A percentile compares a stretch with the other conserved stretches of the same genome.
These are phyloP conservation scores for Globisporangium nodosum DNA, from an alignment of 352 stramenopile species.

Conservation along the genomic window DNA sequence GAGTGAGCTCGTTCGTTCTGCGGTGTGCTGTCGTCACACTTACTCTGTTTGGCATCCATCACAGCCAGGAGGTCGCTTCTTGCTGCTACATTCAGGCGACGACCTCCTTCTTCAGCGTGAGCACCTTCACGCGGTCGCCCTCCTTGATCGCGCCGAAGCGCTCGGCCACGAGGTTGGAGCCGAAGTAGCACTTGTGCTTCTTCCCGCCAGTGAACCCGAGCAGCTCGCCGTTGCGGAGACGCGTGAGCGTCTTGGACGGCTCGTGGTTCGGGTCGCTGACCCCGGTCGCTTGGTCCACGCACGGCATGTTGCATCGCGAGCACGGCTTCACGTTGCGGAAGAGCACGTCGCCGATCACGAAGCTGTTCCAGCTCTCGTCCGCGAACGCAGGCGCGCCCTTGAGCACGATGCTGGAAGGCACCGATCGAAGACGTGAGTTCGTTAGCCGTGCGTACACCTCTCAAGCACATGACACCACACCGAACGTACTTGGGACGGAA, in stretches of 20 bases:
- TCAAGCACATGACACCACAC: background rate
- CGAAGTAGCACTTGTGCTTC: conserved; percentile 64
- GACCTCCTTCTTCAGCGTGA: conserved; percentile 60
- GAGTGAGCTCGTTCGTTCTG: background rate
- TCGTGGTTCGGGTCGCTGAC: conserved; percentile 36
- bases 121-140: conserved; percentile 47
- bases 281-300: conserved; percentile 66
- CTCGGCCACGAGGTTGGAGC: conserved; percentile 68
- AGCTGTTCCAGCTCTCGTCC: conserved; percentile 69
- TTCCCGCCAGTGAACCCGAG: conserved; percentile 56
- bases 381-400: conserved; percentile 52
- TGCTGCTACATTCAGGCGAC: conserved; percentile 23
- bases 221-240: conserved; percentile 47
- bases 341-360: conserved; percentile 41
- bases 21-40: no score
- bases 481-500: conserved; percentile 76
- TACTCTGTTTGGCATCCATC: background rate
- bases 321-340: conserved; percentile 79
- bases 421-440: no score
- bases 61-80: no score
- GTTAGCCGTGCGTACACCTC: no score
- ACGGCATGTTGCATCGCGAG: conserved; percentile 68
- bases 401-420: conserved; percentile 52
- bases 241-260: conserved; percentile 42
- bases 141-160: conserved; percentile 25